Conservation (phyloP, 2,329 filamentous ascomycete genomes). For the Sclerotinia glacialis region DNA sequence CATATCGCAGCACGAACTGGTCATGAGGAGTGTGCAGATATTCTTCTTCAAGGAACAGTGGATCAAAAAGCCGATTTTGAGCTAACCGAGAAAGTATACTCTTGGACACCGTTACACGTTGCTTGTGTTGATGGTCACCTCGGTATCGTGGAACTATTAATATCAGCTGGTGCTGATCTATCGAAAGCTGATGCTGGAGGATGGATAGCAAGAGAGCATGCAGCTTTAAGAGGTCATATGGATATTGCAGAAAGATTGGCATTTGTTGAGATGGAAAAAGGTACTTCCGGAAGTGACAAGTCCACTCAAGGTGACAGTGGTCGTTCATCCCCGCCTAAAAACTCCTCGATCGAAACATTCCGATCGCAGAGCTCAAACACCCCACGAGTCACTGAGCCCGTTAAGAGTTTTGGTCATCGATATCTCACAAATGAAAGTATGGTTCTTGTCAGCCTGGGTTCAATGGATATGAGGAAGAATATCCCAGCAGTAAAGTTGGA, state of each 20-base stretch:
- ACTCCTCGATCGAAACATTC: conserved; percentile 60
- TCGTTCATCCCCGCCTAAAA: conserved; percentile 47
- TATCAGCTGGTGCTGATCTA: conserved; percentile 74
- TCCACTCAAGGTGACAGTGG: conserved; percentile 26
- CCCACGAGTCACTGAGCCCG: conserved; percentile 64
- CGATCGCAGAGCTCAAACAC: conserved; percentile 47
- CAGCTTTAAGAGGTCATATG: conserved; percentile 83
- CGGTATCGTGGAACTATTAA: conserved; percentile 69
- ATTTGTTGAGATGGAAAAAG: conserved; percentile 36
- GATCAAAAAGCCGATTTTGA: conserved; percentile 74
- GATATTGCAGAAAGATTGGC: conserved; percentile 70
- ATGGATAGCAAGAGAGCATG: conserved; percentile 93
- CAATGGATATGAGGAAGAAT: conserved; percentile 87
- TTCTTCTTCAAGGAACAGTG: conserved; percentile 67
- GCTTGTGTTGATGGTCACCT: conserved; percentile 86
- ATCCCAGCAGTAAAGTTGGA: conserved; percentile 81
- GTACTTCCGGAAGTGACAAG: conserved; percentile 38
- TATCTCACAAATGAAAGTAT: conserved; percentile 88
- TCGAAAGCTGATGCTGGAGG: conserved; percentile 78
- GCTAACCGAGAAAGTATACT: conserved; percentile 76
- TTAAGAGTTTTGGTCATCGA: conserved; percentile 94
- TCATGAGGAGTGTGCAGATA: conserved; percentile 73
- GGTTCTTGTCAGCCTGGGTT: conserved; percentile 87
- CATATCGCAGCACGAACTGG: conserved; percentile 90
- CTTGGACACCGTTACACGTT: conserved; percentile 94